Evolutionary conservation across 768 basidiomycete genomes (phyloP), one percentile per base, ranked within the genome.

Genomic region (Leccinum aurantiacum): DNA sequence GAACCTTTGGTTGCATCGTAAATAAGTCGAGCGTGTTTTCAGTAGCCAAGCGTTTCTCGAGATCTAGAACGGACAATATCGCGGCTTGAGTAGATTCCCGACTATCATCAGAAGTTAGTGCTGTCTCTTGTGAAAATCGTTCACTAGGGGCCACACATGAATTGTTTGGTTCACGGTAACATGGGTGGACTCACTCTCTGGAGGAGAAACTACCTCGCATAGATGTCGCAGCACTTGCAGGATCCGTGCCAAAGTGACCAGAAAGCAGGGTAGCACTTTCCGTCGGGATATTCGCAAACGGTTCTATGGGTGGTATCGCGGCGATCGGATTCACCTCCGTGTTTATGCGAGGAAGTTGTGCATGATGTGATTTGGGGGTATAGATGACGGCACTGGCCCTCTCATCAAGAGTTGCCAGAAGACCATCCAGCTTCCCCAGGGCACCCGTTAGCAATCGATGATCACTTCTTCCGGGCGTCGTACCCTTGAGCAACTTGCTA

Each of bases 1-100:
- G 62, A 63, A 93, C 96, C 84, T 93, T 95, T 1, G 90, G 90
- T 63, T 84, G 83, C 94, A 99, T 96, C 1, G 93, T 92, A 73
- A 99, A 99, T 49, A 99, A 87, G 72, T 99, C 97, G 29, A 98
- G 76, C 8, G 92, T 92, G 19, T 83, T 79, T 31, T 89, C 84
- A 1, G 92, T 88, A 29, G 87, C 82, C 35, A 99, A 79, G 27
- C 92, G 80, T 35, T 82, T 78, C 71, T 98, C 96, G 15, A 99
- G 82, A 64, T 95, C 91, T 27, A 83, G 75, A 19, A 96, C 76
- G 6, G 91, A 81, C 67, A 81, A 81, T 13, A 77, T 74, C 60
- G 84, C 71, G 1, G 81, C 81, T 22, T 80, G 74, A n/a, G 79
- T 78, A 19, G 87, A 84, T 29, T 74, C 76, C 47, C 79, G 78